phyloP scores from a whole-genome alignment of 1,284 basidiomycete species.

The Fistulina hepatica region DNA sequence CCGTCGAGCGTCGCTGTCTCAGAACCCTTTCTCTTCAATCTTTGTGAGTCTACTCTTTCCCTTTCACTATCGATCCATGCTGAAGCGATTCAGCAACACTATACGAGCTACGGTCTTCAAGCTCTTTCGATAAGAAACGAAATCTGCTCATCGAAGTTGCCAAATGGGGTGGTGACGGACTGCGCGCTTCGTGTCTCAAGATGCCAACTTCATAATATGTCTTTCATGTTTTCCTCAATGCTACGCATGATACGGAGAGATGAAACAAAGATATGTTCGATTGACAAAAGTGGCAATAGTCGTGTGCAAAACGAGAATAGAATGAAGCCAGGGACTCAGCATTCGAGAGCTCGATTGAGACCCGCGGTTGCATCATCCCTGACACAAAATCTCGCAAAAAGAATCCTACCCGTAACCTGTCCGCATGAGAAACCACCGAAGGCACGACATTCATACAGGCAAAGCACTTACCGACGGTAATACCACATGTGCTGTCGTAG shows the following conservation, averaged over 20 bases:
- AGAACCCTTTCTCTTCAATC: slow-evolving; percentile 72
- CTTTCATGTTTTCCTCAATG: no score
- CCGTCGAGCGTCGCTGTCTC: slow-evolving; percentile 60
- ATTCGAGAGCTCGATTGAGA: no score
- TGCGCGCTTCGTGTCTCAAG: slow-evolving; percentile 69
- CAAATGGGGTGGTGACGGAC: slow-evolving; percentile 73
- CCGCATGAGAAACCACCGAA: no score
- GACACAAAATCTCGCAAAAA: no score
- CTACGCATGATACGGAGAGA: no score
- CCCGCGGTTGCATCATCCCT: no score
- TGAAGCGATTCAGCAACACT: slow-evolving; percentile 46
- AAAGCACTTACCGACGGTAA: no score
- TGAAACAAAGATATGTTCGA: slow-evolving; percentile 13
- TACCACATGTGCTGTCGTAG: no score
- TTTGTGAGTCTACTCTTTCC: slow-evolving; percentile 42
- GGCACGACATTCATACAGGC: no score
- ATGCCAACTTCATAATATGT: slow-evolving; percentile 45
- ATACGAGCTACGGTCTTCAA: slow-evolving; percentile 64
- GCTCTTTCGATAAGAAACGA: slow-evolving; percentile 61
- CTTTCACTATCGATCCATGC: not conserved
- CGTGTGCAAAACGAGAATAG: slow-evolving; percentile 1
- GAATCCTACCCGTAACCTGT: no score
- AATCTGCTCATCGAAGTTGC: slow-evolving; percentile 62
- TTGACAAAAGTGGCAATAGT: slow-evolving; percentile 30
- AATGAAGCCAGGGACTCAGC: no score